Conservation (phyloP, 1,139 yeast species). For the Sugiyamaella pinicola region DNA sequence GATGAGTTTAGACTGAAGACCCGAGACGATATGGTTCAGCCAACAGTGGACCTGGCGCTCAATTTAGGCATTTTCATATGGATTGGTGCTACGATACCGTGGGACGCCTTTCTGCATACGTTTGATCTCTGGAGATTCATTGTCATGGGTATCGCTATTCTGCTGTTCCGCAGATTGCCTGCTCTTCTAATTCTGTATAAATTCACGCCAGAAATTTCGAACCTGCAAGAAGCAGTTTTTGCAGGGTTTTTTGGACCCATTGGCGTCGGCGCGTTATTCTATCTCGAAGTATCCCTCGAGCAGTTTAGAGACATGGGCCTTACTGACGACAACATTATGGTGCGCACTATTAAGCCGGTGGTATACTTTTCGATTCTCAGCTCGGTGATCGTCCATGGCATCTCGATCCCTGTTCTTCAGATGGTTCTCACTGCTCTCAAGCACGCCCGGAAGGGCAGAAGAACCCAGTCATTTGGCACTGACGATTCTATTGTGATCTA, state of each 20-base stretch:
- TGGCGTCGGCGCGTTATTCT: slow-evolving; percentile 49
- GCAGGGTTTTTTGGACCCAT: slow-evolving; percentile 51
- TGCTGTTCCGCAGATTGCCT: slow-evolving; percentile 44
- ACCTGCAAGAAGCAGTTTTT: slow-evolving; percentile 47
- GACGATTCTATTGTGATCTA: background rate
- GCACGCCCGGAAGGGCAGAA: background rate
- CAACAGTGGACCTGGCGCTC: slow-evolving; percentile 41
- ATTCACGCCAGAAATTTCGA: slow-evolving; percentile 44
- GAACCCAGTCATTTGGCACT: slow-evolving; percentile 2
- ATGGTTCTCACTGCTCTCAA: background rate
- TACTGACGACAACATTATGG: slow-evolving; percentile 25
- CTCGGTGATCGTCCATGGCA: slow-evolving; percentile 40
- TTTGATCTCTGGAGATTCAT: slow-evolving; percentile 42
- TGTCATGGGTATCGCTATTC: slow-evolving; percentile 38
- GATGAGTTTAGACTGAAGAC: slow-evolving; percentile 42
- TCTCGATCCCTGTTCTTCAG: slow-evolving; percentile 35
- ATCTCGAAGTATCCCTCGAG: slow-evolving; percentile 34
- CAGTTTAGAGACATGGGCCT: slow-evolving; percentile 29
- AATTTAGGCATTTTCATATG: slow-evolving; percentile 44
- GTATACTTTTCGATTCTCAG: slow-evolving; percentile 37
- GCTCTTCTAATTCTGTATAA: slow-evolving; percentile 41
- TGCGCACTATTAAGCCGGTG: slow-evolving; percentile 31
- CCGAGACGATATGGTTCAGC: slow-evolving; percentile 39
- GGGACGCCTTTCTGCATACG: slow-evolving; percentile 36
- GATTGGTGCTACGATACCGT: slow-evolving; percentile 46